Evolutionary conservation across 225 moss, liverwort and hornwort species (phyloP), one percentile per base, ranked within the genome.

Genomic region (Pseudisothecium myosuroides): DNA sequence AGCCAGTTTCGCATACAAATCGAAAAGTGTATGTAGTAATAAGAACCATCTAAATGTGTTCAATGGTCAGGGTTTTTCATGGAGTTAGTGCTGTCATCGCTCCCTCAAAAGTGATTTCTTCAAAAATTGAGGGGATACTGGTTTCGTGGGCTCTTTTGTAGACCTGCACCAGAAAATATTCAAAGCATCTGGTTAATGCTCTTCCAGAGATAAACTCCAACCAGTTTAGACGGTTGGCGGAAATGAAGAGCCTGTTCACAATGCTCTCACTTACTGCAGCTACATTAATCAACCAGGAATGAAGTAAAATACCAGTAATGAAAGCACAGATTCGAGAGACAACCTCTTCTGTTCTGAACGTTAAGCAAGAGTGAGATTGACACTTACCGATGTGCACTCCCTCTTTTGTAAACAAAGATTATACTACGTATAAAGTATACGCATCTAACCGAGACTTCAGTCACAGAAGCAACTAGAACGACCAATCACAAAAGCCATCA

Each of bases 101-200:
- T 92, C 92, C 66, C 69, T 91, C 54, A 91, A 90, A 22, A 84
- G 77, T 36, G 68, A 56, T 43, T 91, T 93, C 76, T 90, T 90
- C 28, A 81, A 84, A 69, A 96, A 92, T 84, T 91, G 95, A 79
- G 96, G 98, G 37, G 98, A 94, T 50, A 95, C 88, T 49, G 98
- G 96, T 81, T 91, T 92, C 37, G 98, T 98, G n/a, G 92, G 97
- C 87, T 92, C 95, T 89, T 94, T 97, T 37, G 87, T 82, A 61
- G 97, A 98, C 90, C 96, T 98, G 93, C 88, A 90, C 36, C 80
- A 74, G 80, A 69, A 66, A 84, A 43, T 28, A 81, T 49, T 84
- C n/a, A 76, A 82, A 50, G 64, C 66, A 84, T 39, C 45, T 80
- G 77, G 75, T 87, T 47, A 82, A 82, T 63, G 47, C 82, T 82